Evolutionary conservation across 768 basidiomycete species (phyloP), one percentile per base, ranked within the genome.

Genomic region (Chalciporus piperatus): DNA sequence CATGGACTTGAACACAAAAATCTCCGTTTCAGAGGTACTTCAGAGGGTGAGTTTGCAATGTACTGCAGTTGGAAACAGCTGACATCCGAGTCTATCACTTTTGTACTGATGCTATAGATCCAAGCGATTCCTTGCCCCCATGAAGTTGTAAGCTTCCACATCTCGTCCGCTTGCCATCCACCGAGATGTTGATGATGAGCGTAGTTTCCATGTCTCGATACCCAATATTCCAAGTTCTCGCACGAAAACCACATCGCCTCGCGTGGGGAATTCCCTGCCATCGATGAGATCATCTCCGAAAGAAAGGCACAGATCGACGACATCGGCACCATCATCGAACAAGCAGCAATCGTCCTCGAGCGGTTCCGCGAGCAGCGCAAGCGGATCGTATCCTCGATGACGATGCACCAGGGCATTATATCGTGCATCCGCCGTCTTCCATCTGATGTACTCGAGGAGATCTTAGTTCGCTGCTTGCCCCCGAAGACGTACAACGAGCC

Each of bases 391-490:
- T 14, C 35, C 17, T 66, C 61, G 8, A 56, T 67, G 47, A 25
- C 50, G 4, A 45, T 32, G 2, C 65, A 70, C 45, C 51, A 32
- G 14, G 55, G 61, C 3, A 54, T 70, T 0, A 28, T 59, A 27
- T 61, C 63, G 7, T 55, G 57, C 39, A 74, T 80, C 50, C 61
- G 59, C 11, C 47, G 59, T 3, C 28, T 81, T 6, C 78, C 79
- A 5, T 41, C 72, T 2, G 79, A 81, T 59, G 59, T 81, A 4
- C 70, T 72, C 30, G 68, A 71, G 30, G 75, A 78, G 60, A 75
- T 82, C 32, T 80, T 80, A 58, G 56, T 59, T 6, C 66, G 68
- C 14, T 75, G 72, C 54, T 57, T 73, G n/a, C 59, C 64, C 3
- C n/a, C 45, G 0, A 57, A 64, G 19, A 47, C 57, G 1, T 43